Conservation (phyloP, 208 protist species). For the Acanthamoeba royreba region DNA sequence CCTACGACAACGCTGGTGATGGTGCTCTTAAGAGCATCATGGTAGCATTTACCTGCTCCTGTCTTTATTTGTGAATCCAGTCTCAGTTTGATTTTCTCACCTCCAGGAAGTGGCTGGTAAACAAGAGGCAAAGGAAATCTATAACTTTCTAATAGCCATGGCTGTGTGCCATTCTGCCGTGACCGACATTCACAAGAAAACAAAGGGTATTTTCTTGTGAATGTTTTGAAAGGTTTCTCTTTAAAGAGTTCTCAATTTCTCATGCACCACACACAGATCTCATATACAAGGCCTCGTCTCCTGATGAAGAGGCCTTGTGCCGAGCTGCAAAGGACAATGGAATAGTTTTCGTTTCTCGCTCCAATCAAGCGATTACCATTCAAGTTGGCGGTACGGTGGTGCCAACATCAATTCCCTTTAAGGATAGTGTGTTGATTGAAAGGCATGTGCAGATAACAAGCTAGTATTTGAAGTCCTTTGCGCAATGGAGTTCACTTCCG, state of each 20-base stretch:
- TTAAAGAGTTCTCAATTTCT: no score
- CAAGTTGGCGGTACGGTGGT: background rate
- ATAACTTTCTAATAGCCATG: constrained; percentile 30
- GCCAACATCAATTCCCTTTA: no score
- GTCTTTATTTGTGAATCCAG: background rate
- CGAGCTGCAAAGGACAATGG: constrained; percentile 76
- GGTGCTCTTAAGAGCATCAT: background rate
- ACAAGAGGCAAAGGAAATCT: background rate
- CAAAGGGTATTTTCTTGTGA: background rate
- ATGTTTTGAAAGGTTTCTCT: no score
- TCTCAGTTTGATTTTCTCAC: background rate
- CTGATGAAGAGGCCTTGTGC: constrained; percentile 93
- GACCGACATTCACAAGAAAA: background rate
- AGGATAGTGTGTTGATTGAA: no score
- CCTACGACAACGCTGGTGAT: constrained; percentile 1
- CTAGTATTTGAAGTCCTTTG: background rate
- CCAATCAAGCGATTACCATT: background rate
- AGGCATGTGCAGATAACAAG: no score
- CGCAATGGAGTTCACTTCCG: constrained; percentile 51
- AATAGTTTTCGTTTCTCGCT: constrained; percentile 60
- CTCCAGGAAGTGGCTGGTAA: background rate
- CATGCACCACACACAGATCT: constrained; percentile 10
- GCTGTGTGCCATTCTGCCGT: constrained; percentile 33
- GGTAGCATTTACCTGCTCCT: no score
- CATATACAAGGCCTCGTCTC: constrained; percentile 87